Conservation (phyloP, 2,329 filamentous ascomycete species). For the Fusarium newnesense region DNA sequence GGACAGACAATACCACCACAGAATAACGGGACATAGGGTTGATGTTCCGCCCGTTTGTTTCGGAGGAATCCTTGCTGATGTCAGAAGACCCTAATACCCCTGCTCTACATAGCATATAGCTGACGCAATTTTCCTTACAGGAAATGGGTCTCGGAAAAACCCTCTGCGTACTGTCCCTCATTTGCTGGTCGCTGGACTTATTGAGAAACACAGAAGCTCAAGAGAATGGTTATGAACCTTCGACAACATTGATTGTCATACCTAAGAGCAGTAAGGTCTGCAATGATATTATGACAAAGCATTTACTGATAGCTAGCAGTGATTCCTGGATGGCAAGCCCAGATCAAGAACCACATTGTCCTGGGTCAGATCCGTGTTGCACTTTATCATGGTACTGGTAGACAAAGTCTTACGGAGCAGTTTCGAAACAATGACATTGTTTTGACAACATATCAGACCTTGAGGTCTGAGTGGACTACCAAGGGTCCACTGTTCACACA, state of each 20-base stretch:
- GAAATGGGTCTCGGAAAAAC: constrained; percentile 53
- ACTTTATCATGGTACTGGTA: background rate
- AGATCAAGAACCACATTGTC: background rate
- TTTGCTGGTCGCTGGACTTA: constrained; percentile 41
- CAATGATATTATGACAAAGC: rapidly evolving
- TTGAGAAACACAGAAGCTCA: background rate
- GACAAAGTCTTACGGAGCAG: background rate
- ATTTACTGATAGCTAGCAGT: constrained; percentile 37
- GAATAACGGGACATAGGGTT: background rate
- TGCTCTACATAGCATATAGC: background rate
- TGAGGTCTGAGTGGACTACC: constrained; percentile 42
- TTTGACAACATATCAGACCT: constrained; percentile 51
- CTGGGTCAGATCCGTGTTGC: background rate
- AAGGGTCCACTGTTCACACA: background rate
- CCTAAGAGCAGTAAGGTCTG: constrained; percentile 14
- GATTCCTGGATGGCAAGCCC: constrained; percentile 43
- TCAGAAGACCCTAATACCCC: background rate
- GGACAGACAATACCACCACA: background rate
- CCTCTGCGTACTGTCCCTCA: constrained; percentile 43
- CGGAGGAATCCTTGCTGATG: background rate
- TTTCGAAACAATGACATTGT: constrained; percentile 6
- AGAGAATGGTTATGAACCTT: constrained; percentile 12
- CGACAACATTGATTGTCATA: constrained; percentile 36
- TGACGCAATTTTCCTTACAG: constrained; percentile 3
- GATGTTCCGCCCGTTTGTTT: rapidly evolving